A percentile compares a stretch with the other conserved stretches of the same genome.
phyloP scores from a whole-genome alignment of 2,329 filamentous ascomycete genomes.

The Tolypocladium tropicale region DNA sequence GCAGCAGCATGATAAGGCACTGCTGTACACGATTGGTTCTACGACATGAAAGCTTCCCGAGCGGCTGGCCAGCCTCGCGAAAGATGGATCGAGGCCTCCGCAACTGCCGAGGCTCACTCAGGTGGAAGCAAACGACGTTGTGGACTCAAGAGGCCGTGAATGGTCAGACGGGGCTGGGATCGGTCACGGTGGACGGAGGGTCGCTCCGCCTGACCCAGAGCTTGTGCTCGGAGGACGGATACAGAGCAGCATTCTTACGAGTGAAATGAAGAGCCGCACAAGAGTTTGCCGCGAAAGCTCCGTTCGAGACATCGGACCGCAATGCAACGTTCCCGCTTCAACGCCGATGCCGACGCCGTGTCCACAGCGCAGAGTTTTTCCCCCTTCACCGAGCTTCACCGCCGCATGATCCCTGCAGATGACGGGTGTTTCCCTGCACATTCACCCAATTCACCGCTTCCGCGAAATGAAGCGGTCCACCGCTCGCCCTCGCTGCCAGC shows the following conservation, averaged over 20 bases:
- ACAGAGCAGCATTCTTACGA: background rate
- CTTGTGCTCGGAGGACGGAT: no score
- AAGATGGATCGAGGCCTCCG: background rate
- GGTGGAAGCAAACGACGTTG: background rate
- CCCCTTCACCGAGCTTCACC: background rate
- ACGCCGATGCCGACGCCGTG: background rate
- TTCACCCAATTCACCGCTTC: background rate
- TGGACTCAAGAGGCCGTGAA: background rate
- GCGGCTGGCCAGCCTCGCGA: background rate
- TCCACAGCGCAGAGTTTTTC: background rate
- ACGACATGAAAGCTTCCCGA: no score
- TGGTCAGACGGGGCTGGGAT: background rate
- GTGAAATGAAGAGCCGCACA: background rate
- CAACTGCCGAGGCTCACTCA: background rate
- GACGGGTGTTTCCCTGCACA: background rate
- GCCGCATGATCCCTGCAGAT: background rate
- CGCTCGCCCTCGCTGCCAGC: background rate
- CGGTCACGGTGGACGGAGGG: no score
- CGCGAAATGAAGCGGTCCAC: background rate
- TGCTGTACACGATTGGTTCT: no score
- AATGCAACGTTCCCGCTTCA: background rate
- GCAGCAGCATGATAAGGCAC: no score
- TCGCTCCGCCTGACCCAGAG: no score
- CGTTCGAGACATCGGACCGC: no score
- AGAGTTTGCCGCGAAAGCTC: background rate